Percentiles rank a stretch among this genome's conserved stretches.
These are phyloP conservation scores for Xylaria sp. DNA, from an alignment of 2,329 filamentous ascomycete genomes.

Conservation along the genomic window DNA sequence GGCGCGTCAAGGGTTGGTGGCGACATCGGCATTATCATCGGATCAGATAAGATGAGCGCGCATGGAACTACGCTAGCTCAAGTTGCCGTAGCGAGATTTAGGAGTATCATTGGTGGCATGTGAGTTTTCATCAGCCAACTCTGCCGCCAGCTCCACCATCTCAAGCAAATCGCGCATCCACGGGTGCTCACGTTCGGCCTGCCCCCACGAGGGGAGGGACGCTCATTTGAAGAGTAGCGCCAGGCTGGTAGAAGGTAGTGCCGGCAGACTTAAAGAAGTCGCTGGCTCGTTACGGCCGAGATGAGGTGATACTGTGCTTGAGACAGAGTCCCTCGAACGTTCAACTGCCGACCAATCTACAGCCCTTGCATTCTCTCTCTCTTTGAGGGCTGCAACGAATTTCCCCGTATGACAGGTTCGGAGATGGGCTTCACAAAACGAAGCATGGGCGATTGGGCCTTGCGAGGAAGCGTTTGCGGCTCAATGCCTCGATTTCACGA, in stretches of 20 bases:
- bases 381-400: background rate
- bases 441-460: too few relatives aligned
- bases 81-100: constrained; percentile 17
- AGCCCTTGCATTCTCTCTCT: too few relatives aligned
- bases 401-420: background rate
- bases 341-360: background rate
- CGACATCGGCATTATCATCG: constrained; percentile 63
- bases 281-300: background rate
- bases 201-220: constrained; percentile 9
- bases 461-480: background rate
- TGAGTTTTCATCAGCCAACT: constrained; percentile 30
- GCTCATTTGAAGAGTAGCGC: background rate
- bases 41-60: constrained; percentile 65
- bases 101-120: constrained; percentile 15
- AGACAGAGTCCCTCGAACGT: background rate
- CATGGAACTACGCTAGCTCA: constrained; percentile 37
- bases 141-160: constrained; percentile 18
- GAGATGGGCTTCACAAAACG: background rate
- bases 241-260: background rate
- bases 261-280: background rate
- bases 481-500: background rate
- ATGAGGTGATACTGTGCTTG: background rate
- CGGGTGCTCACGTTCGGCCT: background rate
- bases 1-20: constrained; percentile 39
- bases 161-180: constrained; percentile 35